Evolutionary conservation across 257 asterid genomes (phyloP).

Genomic region (Penstemon barbatus): DNA sequence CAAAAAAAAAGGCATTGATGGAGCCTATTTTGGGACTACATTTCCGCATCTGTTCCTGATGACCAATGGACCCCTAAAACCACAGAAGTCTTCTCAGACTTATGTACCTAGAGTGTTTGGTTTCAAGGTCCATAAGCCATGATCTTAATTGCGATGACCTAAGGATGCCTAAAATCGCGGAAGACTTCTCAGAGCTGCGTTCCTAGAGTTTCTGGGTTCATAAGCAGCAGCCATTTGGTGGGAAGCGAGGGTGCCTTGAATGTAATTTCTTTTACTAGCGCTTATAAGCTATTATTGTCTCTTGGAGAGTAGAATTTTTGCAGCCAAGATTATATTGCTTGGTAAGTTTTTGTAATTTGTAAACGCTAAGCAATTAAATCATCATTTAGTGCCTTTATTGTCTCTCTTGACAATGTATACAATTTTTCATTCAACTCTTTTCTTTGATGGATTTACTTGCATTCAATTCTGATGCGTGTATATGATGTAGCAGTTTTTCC

Average conservation of each 20-base stretch:
- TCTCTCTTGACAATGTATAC: background rate
- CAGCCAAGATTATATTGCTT: constrained; percentile 5
- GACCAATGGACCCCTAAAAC: constrained; percentile 51
- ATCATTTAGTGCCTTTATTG: background rate
- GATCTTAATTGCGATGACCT: constrained; percentile 16
- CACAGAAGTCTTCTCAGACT: constrained; percentile 43
- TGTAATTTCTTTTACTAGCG: background rate
- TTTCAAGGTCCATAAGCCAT: constrained; percentile 48
- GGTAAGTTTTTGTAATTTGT: background rate
- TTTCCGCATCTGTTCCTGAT: constrained; percentile 52
- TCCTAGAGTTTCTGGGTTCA: too few species aligned
- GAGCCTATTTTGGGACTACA: constrained; percentile 63
- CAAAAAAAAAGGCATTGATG: constrained; percentile 42
- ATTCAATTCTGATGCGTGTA: background rate
- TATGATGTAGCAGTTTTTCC: background rate
- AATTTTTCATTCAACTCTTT: background rate
- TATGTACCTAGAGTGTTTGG: constrained; percentile 52
- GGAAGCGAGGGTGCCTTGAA: background rate
- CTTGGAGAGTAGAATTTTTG: background rate
- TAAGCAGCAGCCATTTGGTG: background rate
- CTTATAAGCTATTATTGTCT: background rate
- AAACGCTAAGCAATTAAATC: background rate
- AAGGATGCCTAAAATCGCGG: background rate
- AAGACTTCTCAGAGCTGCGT: background rate
- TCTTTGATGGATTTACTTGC: background rate